These are phyloP conservation scores for Candida argentea DNA, from an alignment of 805 yeast species.

Conservation along the genomic window DNA sequence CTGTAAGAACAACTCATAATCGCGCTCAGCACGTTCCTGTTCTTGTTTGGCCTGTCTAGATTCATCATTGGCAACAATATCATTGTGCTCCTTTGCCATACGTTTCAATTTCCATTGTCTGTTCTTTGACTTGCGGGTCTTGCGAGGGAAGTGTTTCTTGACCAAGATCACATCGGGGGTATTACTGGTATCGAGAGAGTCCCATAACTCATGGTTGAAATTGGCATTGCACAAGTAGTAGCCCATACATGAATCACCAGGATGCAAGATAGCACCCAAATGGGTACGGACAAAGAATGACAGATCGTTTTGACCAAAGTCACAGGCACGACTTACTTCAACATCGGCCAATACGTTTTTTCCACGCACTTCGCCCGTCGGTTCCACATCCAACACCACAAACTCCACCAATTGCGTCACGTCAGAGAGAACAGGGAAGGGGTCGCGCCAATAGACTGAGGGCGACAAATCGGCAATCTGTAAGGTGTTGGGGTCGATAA, in stretches of 20 bases:
- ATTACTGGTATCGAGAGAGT: slow-evolving; percentile 47
- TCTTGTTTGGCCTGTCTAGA: slow-evolving; percentile 77
- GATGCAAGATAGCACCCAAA: slow-evolving; percentile 87
- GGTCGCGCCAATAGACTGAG: slow-evolving; percentile 66
- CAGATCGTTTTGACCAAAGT: slow-evolving; percentile 77
- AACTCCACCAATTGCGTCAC: slow-evolving; percentile 74
- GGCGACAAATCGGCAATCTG: slow-evolving; percentile 70
- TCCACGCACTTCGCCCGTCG: slow-evolving; percentile 71
- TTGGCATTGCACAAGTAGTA: slow-evolving; percentile 79
- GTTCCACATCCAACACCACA: slow-evolving; percentile 88
- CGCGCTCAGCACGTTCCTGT: slow-evolving; percentile 85
- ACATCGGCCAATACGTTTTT: slow-evolving; percentile 80
- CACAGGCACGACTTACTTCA: slow-evolving; percentile 82
- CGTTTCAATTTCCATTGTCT: slow-evolving; percentile 90
- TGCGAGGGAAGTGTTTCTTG: slow-evolving; percentile 81
- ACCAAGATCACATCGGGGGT: slow-evolving; percentile 81
- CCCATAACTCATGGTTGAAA: slow-evolving; percentile 83
- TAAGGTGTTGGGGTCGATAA: slow-evolving; percentile 75
- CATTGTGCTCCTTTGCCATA: slow-evolving; percentile 94
- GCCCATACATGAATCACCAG: slow-evolving; percentile 94
- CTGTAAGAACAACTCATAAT: slow-evolving; percentile 91
- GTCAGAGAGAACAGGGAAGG: slow-evolving; percentile 71
- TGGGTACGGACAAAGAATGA: slow-evolving; percentile 83
- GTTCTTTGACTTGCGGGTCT: slow-evolving; percentile 62
- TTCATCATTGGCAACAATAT: slow-evolving; percentile 64